Base-by-base conservation (phyloP, 192 early-diverging fungal species). In the Rhizophagus sp. region DNA sequence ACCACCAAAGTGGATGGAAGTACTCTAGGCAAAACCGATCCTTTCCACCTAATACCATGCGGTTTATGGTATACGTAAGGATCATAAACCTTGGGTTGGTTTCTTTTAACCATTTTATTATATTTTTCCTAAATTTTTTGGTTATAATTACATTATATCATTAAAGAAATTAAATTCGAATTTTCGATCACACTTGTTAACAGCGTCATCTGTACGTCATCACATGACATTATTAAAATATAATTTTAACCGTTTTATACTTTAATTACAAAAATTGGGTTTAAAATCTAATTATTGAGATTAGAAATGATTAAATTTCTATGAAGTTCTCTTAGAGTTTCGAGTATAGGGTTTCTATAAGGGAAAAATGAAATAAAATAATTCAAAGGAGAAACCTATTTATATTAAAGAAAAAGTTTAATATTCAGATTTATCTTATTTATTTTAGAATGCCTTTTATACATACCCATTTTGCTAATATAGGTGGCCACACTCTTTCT, bases 341-440 rank as follows among this genome's bases (percentile, higher is more conserved):
- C 82, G 6, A 88, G 79, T 62, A 84, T 81, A 36, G 84, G 75
- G 2, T 86, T 76, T 27, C 80, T 85, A 72, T 87, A 83, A 19
- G 87, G 87, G 78, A 88, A 88, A 79, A 88, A 88, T 5, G 87
- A 88, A 25, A 88, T 81, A 76, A 84, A 88, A 68, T 88, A 88
- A 62, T 88, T 84, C 70, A 88, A 62, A 9, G 85, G 80, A 22
- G 83, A 85, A 13, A 82, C 70, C 81, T 82, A 72, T 62, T 33
- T 50, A 19, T 8, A 76, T 22, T 24, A 74, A 22, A 67, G 57
- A 65, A 52, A 24, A 61, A 44, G 41, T 17, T 39, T 78, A 74
- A 79, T 72, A 24, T 30, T 50, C 3, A 44, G 11, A 52, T 30
- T 73, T 79, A 52, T 25, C 39, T 62, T 47, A 17, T 19, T 22